Base-by-base conservation (phyloP, 2,329 filamentous ascomycete species). In the Fusarium beomiforme region DNA sequence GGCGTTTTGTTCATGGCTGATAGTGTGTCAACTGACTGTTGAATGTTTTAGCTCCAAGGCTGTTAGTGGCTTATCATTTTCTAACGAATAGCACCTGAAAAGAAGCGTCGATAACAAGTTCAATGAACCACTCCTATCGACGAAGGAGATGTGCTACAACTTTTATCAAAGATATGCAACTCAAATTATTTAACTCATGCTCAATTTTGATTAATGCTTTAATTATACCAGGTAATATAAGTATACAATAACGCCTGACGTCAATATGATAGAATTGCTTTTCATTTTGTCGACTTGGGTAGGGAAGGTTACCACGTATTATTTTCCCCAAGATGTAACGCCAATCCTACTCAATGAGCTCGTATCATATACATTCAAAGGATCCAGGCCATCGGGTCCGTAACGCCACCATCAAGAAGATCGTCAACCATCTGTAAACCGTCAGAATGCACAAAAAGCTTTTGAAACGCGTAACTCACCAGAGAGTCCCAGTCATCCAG, bases 401-500 rank as follows among this genome's bases (percentile, higher is more conserved):
- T 39, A 4, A 26, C 49, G 1, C 56, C 69, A 3, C 55, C 31
- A 6, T 72, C 62, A 1, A 72, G 41, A 14, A 72, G 59, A 12
- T 44, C 55, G 24, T 70, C 66, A 14, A 61, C 41, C 44, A 69
- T 59, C 69, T 72, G 17, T 8, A 23, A 3, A 23, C 10, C 1
- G 8, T 69, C 3, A 69, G 49, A 11, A 0, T 14, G 10, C 2
- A 4, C 23, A 1, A 3, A 6, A 9, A 1, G 7, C 6, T 3
- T 3, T 1, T 9, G 1, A 26, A 8, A 2, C 2, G 0, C 9
- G n/a, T n/a, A 4, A 55, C 74, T 69, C 43, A 78, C 77, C 64
- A 72, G 69, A 5, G 74, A 69, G 29, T 77, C 77, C 76, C 76
- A 78, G 21, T 74, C 71, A 17, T 75, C 67, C 7, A 31, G 54